A percentile compares a stretch with the other conserved stretches of the same genome.
Conservation (phyloP, 2,329 filamentous ascomycete genomes). For the Colletotrichum sp. region DNA sequence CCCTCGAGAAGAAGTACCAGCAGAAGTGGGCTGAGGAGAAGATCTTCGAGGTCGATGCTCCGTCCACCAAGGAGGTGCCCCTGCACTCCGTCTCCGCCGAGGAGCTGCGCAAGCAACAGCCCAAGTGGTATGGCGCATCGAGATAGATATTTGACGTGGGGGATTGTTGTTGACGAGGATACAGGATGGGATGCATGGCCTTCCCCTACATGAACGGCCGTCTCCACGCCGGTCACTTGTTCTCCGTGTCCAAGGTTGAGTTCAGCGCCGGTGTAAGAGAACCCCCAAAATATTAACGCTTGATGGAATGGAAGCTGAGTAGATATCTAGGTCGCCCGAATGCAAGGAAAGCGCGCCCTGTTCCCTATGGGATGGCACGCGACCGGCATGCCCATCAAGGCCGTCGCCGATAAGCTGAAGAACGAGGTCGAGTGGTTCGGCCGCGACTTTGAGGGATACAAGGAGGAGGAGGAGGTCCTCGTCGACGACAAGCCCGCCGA, state of each 20-base stretch:
- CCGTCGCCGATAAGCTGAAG: slow-evolving; percentile 92
- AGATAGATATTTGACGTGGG: slow-evolving; percentile 53
- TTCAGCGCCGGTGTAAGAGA: slow-evolving; percentile 77
- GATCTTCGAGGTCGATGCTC: slow-evolving; percentile 87
- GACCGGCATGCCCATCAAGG: slow-evolving; percentile 98
- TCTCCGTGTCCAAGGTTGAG: slow-evolving; percentile 91
- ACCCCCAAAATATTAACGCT: too few species aligned
- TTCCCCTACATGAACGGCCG: slow-evolving; percentile 82
- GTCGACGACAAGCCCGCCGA: slow-evolving; percentile 55
- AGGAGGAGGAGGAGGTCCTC: slow-evolving; percentile 62
- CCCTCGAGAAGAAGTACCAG: slow-evolving; percentile 92
- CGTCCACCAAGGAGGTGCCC: slow-evolving; percentile 77
- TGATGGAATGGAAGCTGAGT: background rate
- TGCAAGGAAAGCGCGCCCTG: slow-evolving; percentile 86
- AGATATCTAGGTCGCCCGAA: slow-evolving; percentile 59
- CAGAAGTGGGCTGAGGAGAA: slow-evolving; percentile 77
- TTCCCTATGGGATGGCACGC: slow-evolving; percentile 96
- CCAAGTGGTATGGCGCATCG: slow-evolving; percentile 83
- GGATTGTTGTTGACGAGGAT: background rate
- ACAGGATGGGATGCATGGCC: slow-evolving; percentile 37
- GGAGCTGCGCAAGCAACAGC: slow-evolving; percentile 79
- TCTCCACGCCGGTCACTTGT: slow-evolving; percentile 89
- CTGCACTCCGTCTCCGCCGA: slow-evolving; percentile 74
- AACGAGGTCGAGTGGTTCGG: slow-evolving; percentile 92
- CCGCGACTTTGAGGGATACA: slow-evolving; percentile 80